A percentile compares a stretch with the other conserved stretches of the same genome.
These are phyloP conservation scores for Diaporthe sp. DNA, from an alignment of 2,329 filamentous ascomycete genomes.

Conservation along the genomic window DNA sequence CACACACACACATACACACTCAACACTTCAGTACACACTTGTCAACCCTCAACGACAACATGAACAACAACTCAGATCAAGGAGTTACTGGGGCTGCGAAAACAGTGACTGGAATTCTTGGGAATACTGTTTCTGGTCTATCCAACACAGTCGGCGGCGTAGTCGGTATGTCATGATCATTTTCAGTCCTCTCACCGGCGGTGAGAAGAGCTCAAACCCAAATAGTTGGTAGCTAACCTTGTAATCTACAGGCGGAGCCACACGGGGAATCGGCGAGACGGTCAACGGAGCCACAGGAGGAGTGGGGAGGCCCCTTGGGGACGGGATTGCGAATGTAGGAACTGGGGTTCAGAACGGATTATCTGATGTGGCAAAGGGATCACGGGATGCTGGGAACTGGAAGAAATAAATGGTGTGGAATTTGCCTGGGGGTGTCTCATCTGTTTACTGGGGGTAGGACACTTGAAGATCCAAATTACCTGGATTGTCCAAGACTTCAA, in stretches of 20 bases:
- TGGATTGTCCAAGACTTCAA: not conserved
- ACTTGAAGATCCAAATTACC: too few relatives aligned
- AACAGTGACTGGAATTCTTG: constrained; percentile 35
- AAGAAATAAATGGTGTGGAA: constrained; percentile 50
- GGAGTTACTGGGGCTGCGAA: constrained; percentile 47
- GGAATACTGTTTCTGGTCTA: constrained; percentile 49
- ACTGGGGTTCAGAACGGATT: constrained; percentile 67
- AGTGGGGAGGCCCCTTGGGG: constrained; percentile 67
- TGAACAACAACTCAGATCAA: constrained; percentile 47
- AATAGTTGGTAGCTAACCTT: not conserved
- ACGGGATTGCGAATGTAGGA: constrained; percentile 67
- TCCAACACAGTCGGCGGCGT: constrained; percentile 52
- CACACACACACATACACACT: not conserved
- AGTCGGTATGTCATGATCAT: constrained; percentile 40
- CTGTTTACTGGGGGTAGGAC: not conserved
- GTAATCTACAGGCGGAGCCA: constrained; percentile 61
- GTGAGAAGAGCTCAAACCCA: too few relatives aligned
- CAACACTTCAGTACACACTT: not conserved
- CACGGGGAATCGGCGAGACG: constrained; percentile 70
- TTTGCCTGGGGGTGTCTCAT: not conserved
- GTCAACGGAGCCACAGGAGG: constrained; percentile 67
- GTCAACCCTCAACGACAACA: constrained; percentile 26
- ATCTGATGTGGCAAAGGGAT: constrained; percentile 64
- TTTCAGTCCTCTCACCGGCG: too few relatives aligned
- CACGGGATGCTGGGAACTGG: constrained; percentile 72